Conservation (phyloP, 345 rosid genomes). For the Eucalyptus fibrosa region DNA sequence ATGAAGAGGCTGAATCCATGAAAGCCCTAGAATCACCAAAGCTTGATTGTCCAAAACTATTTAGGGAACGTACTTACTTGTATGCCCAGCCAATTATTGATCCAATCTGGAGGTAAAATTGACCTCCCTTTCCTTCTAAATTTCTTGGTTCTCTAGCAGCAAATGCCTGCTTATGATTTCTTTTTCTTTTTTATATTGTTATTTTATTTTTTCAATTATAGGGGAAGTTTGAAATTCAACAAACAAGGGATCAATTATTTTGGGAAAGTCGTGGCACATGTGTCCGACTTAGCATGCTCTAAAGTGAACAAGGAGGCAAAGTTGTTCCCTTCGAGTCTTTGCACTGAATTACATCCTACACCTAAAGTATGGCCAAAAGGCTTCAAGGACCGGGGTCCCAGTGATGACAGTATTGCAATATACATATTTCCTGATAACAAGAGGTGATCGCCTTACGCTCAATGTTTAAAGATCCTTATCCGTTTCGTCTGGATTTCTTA, state of each 20-base stretch:
- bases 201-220: slow-evolving; percentile 3
- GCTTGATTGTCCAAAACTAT: neutral
- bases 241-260: neutral
- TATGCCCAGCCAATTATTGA: slow-evolving; percentile 36
- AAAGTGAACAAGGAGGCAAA: slow-evolving; percentile 31
- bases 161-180: neutral
- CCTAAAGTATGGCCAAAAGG: slow-evolving; percentile 44
- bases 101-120: slow-evolving; percentile 55
- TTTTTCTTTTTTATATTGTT: neutral
- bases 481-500: neutral
- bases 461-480: neutral
- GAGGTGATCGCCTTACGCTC: slow-evolving; percentile 13
- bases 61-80: neutral
- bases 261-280: slow-evolving; percentile 37
- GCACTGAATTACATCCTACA: slow-evolving; percentile 40
- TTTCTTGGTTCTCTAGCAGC: neutral
- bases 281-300: slow-evolving; percentile 49
- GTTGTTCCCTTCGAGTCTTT: slow-evolving; percentile 22
- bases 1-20: slow-evolving; percentile 4
- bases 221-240: slow-evolving; percentile 34
- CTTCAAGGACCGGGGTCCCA: slow-evolving; percentile 34
- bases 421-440: slow-evolving; percentile 46
- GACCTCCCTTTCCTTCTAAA: neutral
- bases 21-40: neutral
- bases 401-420: slow-evolving; percentile 39